phyloP scores from a whole-genome alignment of 371 early-diverging fungal species.

The Mortierella sp. region DNA sequence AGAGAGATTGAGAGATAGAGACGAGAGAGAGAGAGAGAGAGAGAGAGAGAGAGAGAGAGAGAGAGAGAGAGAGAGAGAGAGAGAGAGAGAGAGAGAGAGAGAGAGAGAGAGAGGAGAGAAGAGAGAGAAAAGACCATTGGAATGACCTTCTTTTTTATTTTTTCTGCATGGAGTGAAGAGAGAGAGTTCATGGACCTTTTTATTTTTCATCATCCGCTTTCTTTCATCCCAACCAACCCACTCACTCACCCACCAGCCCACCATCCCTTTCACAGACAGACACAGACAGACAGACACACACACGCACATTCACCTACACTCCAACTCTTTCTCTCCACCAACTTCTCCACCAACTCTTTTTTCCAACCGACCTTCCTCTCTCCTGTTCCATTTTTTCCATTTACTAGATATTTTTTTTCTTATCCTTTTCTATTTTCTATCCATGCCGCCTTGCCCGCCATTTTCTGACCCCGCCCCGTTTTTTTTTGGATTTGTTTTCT shows the following conservation, averaged over 20 bases:
- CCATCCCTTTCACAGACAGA: too few species aligned
- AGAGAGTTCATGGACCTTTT: background rate
- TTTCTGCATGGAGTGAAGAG: background rate
- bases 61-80: background rate
- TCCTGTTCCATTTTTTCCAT: too few species aligned
- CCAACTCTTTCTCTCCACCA: background rate
- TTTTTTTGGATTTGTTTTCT: background rate
- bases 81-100: background rate
- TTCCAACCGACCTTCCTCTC: background rate
- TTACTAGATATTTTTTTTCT: too few species aligned
- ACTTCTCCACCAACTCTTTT: background rate
- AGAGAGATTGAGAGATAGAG: background rate
- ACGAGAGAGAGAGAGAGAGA: background rate
- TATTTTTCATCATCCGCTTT: constrained; percentile 5
- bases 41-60: background rate
- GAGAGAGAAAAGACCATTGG: constrained; percentile 1
- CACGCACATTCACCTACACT: background rate
- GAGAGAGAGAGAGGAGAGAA: constrained; percentile 1
- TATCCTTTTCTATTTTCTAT: constrained; percentile 11
- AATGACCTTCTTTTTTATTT: background rate
- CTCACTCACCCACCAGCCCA: too few species aligned
- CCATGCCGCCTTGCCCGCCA: too few species aligned
- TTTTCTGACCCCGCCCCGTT: background rate
- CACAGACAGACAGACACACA: background rate
- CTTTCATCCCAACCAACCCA: too few species aligned